Conservation (phyloP, 108 stramenopile genomes). For the Discostella stelligeroides region DNA sequence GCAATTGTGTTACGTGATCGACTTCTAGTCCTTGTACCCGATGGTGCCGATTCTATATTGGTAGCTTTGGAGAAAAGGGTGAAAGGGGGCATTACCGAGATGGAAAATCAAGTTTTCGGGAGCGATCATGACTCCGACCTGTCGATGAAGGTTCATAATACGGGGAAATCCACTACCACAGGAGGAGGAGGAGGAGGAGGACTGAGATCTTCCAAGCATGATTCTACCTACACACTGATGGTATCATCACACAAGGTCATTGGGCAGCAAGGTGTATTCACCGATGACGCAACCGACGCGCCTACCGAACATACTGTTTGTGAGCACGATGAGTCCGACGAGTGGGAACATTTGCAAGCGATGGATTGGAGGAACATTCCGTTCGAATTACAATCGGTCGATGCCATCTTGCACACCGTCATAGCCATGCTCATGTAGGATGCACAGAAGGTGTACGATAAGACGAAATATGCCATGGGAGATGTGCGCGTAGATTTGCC, state of each 20-base stretch:
- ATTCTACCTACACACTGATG: neutral
- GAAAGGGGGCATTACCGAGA: constrained; percentile 55
- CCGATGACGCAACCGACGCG: constrained; percentile 1
- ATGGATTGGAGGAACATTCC: constrained; percentile 66
- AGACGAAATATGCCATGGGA: constrained; percentile 45
- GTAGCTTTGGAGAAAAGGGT: constrained; percentile 68
- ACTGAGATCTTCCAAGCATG: neutral
- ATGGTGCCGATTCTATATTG: constrained; percentile 87
- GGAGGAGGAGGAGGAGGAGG: constrained; percentile 4
- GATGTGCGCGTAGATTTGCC: constrained; percentile 46
- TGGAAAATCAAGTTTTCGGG: constrained; percentile 62
- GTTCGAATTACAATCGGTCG: constrained; percentile 76
- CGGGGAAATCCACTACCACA: neutral
- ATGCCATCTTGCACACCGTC: constrained; percentile 77
- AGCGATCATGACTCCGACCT: neutral
- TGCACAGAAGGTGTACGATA: constrained; percentile 50
- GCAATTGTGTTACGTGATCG: constrained; percentile 83
- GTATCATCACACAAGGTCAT: too few species aligned
- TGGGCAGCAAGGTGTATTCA: neutral
- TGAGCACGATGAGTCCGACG: constrained; percentile 32
- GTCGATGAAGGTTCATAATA: too few species aligned
- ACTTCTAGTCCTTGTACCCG: constrained; percentile 78
- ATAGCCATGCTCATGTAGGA: constrained; percentile 65
- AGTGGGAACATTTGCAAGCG: constrained; percentile 75
- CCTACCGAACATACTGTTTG: neutral